Conservation (phyloP, 106 monocot species). For the Dioscorea alata region DNA sequence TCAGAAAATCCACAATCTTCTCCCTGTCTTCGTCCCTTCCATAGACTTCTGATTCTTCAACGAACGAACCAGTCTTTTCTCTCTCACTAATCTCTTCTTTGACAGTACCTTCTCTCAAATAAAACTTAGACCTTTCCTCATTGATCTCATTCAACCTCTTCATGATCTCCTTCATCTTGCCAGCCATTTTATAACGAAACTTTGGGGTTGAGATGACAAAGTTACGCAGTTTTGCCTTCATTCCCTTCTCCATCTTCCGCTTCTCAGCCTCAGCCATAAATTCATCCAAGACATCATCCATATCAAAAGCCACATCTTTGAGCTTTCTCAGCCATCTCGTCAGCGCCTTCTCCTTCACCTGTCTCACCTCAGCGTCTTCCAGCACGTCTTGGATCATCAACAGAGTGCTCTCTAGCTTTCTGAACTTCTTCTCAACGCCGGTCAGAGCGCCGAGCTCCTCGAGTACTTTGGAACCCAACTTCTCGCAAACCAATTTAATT, state of each 20-base stretch:
- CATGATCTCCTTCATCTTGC: conserved; percentile 17
- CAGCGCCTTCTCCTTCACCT: conserved; percentile 14
- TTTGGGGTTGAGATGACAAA: background rate
- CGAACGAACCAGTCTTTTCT: conserved; percentile 14
- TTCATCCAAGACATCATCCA: conserved; percentile 31
- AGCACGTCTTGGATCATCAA: conserved; percentile 21
- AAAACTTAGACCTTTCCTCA: conserved; percentile 19
- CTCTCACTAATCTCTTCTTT: conserved; percentile 2
- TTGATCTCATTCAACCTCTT: conserved; percentile 27
- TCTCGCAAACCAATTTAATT: conserved; percentile 4
- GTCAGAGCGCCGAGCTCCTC: conserved; percentile 2
- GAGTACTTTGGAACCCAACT: background rate
- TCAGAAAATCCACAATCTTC: no score
- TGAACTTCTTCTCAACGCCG: conserved; percentile 13
- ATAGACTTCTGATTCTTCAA: background rate
- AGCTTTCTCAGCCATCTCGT: conserved; percentile 32
- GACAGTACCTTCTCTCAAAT: no score
- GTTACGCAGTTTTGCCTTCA: background rate
- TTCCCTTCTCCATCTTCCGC: background rate
- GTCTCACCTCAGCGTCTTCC: conserved; percentile 27
- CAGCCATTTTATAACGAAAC: conserved; percentile 3
- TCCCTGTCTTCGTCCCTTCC: background rate
- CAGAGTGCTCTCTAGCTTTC: conserved; percentile 18
- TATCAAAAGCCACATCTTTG: conserved; percentile 24
- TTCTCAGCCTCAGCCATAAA: background rate